Conservation (phyloP, 1,139 yeast species). For the Debaryomyces robertsiae region DNA sequence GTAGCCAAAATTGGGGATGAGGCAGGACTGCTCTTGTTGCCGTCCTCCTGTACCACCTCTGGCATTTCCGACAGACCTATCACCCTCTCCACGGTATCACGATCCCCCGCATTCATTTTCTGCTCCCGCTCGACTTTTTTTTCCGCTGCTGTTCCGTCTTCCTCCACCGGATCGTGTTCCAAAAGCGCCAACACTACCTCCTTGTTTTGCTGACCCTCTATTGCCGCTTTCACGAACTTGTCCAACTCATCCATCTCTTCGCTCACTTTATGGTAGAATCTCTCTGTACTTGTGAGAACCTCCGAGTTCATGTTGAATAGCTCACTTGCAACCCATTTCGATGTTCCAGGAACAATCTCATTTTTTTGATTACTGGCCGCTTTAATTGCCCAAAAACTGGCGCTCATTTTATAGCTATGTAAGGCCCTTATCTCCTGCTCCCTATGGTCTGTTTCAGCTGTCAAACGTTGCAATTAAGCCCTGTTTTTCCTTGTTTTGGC, state of each 20-base stretch:
- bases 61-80: too few relatives aligned
- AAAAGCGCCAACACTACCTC: constrained; percentile 1
- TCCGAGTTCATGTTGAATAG: constrained; percentile 30
- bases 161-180: constrained; percentile 1
- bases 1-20: constrained; percentile 10
- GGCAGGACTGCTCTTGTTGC: background rate
- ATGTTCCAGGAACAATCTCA: constrained; percentile 41
- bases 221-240: constrained; percentile 25
- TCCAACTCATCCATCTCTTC: constrained; percentile 26
- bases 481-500: too few relatives aligned
- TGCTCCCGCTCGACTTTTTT: background rate
- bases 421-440: constrained; percentile 4
- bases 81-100: too few relatives aligned
- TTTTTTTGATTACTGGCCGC: constrained; percentile 31
- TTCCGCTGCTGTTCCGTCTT: background rate
- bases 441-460: constrained; percentile 1
- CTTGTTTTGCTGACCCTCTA: constrained; percentile 15
- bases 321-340: constrained; percentile 41
- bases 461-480: background rate
- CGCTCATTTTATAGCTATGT: constrained; percentile 20
- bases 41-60: background rate
- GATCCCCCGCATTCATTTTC: constrained; percentile 3
- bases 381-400: constrained; percentile 38
- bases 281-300: constrained; percentile 28
- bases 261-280: constrained; percentile 21